phyloP scores from a whole-genome alignment of 108 stramenopile species.

The Nannochloropsis gaditana region DNA sequence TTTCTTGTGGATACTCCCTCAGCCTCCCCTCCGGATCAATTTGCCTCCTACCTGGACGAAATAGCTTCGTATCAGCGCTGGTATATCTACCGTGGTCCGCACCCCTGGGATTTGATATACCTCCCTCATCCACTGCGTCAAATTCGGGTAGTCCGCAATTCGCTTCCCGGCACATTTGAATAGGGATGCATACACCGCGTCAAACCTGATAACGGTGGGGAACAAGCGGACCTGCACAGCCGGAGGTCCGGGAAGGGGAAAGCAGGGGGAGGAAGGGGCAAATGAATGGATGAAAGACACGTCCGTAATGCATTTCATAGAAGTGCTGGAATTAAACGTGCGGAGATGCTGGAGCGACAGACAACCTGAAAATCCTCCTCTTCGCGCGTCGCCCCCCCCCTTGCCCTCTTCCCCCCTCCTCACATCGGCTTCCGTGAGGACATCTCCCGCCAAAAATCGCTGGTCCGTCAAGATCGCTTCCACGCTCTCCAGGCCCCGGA shows the following conservation, averaged over 20 bases:
- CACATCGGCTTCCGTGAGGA: constrained; percentile 55
- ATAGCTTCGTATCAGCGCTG: constrained; percentile 23
- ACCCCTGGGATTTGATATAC: constrained; percentile 45
- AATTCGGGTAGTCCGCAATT: constrained; percentile 27
- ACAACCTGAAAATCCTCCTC: background rate
- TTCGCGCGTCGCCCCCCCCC: background rate
- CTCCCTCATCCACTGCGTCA: constrained; percentile 36
- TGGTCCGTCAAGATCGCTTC: constrained; percentile 44
- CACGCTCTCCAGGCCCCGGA: constrained; percentile 44
- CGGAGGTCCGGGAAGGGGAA: background rate
- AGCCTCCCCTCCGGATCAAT: background rate
- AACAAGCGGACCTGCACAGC: constrained; percentile 35
- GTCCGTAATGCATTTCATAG: too few species aligned
- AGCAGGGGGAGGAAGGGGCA: background rate
- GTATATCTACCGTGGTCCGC: constrained; percentile 34
- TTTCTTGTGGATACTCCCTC: background rate
- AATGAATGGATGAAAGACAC: background rate
- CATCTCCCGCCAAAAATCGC: constrained; percentile 47
- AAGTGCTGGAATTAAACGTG: too few species aligned
- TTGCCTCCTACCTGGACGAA: constrained; percentile 25
- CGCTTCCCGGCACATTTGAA: constrained; percentile 50
- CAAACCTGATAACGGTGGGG: constrained; percentile 52
- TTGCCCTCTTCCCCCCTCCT: background rate
- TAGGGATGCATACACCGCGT: constrained; percentile 52
- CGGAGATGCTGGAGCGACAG: background rate